A percentile compares a stretch with the other conserved stretches of the same genome.
These are phyloP conservation scores for Malassezia slooffiae DNA, from an alignment of 1,284 basidiomycete genomes.

Conservation along the genomic window DNA sequence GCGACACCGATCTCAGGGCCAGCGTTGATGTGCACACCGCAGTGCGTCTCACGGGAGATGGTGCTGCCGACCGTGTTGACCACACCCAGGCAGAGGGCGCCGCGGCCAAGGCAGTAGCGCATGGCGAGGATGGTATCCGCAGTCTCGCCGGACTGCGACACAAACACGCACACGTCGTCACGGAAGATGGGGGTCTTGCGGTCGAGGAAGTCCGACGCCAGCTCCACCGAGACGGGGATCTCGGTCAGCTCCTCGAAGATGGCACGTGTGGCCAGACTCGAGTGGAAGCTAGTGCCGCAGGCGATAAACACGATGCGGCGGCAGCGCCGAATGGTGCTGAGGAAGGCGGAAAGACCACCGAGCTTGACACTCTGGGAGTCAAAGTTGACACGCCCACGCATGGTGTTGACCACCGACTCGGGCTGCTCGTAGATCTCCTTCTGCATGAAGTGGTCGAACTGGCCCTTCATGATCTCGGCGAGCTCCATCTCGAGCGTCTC, in stretches of 20 bases:
- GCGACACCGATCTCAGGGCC: slow-evolving; percentile 99
- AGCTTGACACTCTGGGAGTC: slow-evolving; percentile 82
- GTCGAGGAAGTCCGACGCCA: slow-evolving; percentile 97
- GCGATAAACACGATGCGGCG: slow-evolving; percentile 92
- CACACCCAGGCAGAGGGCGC: slow-evolving; percentile 83
- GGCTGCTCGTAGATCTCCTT: slow-evolving; percentile 99
- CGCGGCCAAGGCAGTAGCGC: slow-evolving; percentile 90
- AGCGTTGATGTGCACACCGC: slow-evolving; percentile 99
- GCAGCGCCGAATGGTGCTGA: slow-evolving; percentile 88
- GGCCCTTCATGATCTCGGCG: slow-evolving; percentile 99
- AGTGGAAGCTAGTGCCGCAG: slow-evolving; percentile 97
- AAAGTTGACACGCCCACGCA: slow-evolving; percentile 99
- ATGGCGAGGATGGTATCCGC: slow-evolving; percentile 94
- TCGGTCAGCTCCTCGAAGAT: slow-evolving; percentile 99
- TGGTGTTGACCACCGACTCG: slow-evolving; percentile 98
- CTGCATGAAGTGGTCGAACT: slow-evolving; percentile 99
- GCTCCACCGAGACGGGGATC: slow-evolving; percentile 92
- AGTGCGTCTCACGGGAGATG: slow-evolving; percentile 95
- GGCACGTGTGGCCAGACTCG: slow-evolving; percentile 87
- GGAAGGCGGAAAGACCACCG: slow-evolving; percentile 86
- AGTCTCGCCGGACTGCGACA: slow-evolving; percentile 96
- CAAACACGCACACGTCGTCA: slow-evolving; percentile 92
- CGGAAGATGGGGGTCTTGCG: slow-evolving; percentile 98
- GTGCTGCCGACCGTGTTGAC: slow-evolving; percentile 99
- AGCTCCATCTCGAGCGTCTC: slow-evolving; percentile 98